Conservation (phyloP, 305 asterid species). For the Rubia balearica region DNA sequence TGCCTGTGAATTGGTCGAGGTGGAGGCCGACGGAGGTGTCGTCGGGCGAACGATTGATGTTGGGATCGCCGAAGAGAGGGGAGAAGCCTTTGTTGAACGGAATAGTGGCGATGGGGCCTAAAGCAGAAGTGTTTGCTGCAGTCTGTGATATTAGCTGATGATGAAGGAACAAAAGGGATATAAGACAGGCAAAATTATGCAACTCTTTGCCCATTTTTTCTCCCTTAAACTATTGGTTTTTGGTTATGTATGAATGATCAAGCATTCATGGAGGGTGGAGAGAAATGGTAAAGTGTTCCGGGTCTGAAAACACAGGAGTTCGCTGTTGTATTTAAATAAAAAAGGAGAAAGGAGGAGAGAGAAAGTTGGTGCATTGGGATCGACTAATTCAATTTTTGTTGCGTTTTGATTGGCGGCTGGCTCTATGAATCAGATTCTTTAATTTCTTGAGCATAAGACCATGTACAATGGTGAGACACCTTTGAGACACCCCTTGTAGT, state of each 20-base stretch:
- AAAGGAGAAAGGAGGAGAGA: background rate
- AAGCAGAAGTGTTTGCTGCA: slow-evolving; percentile 21
- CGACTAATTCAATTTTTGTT: slow-evolving; percentile 7
- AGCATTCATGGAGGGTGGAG: background rate
- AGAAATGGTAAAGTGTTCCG: background rate
- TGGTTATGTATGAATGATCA: background rate
- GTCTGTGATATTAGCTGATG: slow-evolving; percentile 11
- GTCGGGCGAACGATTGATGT: slow-evolving; percentile 40
- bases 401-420: slow-evolving; percentile 11
- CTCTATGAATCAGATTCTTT: background rate
- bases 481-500: no score
- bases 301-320: slow-evolving; percentile 1
- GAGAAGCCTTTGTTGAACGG: slow-evolving; percentile 52
- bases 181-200: slow-evolving; percentile 15
- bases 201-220: slow-evolving; percentile 29
- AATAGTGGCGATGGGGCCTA: slow-evolving; percentile 28
- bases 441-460: no score
- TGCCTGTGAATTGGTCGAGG: slow-evolving; percentile 73
- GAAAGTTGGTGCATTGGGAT: slow-evolving; percentile 2
- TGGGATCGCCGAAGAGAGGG: slow-evolving; percentile 63
- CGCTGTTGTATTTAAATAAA: background rate
- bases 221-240: background rate
- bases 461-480: no score
- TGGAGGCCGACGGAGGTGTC: slow-evolving; percentile 54
- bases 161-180: slow-evolving; percentile 26